Conservation (phyloP, 352 stramenopile genomes). For the Lagenidium sp. region DNA sequence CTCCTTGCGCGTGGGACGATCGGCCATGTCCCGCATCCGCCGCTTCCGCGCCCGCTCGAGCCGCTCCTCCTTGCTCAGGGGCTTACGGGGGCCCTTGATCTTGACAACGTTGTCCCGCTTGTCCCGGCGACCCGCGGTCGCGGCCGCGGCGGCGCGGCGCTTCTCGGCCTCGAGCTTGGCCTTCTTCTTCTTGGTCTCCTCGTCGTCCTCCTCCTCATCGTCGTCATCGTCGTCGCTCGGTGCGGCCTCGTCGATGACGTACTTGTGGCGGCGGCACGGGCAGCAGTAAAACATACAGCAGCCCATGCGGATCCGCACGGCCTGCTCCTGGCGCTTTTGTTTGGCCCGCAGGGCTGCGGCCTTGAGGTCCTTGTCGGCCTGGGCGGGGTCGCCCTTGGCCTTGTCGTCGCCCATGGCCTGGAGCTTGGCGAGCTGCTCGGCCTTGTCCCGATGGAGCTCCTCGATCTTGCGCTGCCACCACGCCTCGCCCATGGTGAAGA, state of each 20-base stretch:
- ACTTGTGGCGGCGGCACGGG: conserved; percentile 42
- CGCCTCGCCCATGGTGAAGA: conserved; percentile 47
- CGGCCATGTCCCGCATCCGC: conserved; percentile 55
- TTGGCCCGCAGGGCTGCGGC: conserved; percentile 13
- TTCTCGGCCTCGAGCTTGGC: conserved; percentile 9
- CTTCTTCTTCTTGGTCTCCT: conserved; percentile 20
- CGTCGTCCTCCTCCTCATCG: conserved; percentile 21
- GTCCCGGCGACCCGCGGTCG: not conserved
- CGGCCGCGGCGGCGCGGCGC: conserved; percentile 3
- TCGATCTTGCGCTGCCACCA: conserved; percentile 62
- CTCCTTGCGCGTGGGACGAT: conserved; percentile 48
- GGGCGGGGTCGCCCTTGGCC: not conserved
- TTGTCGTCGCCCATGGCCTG: conserved; percentile 17
- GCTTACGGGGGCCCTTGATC: conserved; percentile 34
- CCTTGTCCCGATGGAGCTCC: conserved; percentile 33
- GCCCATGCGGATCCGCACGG: conserved; percentile 54
- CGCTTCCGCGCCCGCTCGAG: conserved; percentile 56
- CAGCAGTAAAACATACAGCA: conserved; percentile 60
- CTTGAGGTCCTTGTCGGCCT: conserved; percentile 17
- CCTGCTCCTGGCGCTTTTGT: conserved; percentile 44
- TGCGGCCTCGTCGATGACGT: conserved; percentile 39
- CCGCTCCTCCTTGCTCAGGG: conserved; percentile 56
- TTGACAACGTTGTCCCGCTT: conserved; percentile 46
- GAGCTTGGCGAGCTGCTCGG: conserved; percentile 24
- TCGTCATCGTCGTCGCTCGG: conserved; percentile 19